Base-by-base conservation (phyloP, 495 filamentous ascomycete genomes). In the Trichocladium uniseriatum region DNA sequence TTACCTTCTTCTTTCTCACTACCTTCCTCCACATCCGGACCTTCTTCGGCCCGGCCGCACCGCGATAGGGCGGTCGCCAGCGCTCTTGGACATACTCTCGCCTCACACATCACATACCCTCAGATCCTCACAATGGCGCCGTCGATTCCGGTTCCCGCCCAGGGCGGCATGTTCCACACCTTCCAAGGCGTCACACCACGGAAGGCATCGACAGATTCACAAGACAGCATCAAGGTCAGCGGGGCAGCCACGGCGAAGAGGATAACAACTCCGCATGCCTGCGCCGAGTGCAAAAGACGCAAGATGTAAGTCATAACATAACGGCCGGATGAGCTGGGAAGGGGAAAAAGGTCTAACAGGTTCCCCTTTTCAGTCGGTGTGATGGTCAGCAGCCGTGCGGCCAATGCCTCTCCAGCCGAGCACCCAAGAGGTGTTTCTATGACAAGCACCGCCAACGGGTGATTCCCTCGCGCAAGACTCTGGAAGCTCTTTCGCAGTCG, bases 361-460 rank as follows among this genome's bases (percentile, higher is more conserved):
- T 38, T 29, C 34, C 32, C 28, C 21, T 21, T 20, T 29, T 41
- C 49, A 73, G 70, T 48, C 70, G 76, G 53, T 79, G 76, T 54
- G 76, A 79, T 63, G 76, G 76, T 37, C 72, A 77, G 55, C 76
- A 79, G 51, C 76, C 76, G 14, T 79, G 76, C 56, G 74, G 74
- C 10, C 76, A 78, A 59, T 79, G 76, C 51, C 70, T 78, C 14
- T 77, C 75, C 6, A 77, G 75, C 55, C 66, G 76, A 27, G 74
- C 74, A 31, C 76, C 75, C 38, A 77, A 78, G 62, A 62, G 73
- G 47, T 79, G 76, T 54, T 77, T 77, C 57, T 79, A 79, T 53
- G 76, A 79, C 62, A 77, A 79, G 64, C 76, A 79, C 60, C 68
- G 76, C 22, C 75, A 79, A 56, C 62, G 76, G 43, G 75, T 79